A percentile compares a stretch with the other conserved stretches of the same genome.
Evolutionary conservation across 805 yeast genomes (phyloP).

Genomic region (Kluyveromyces dobzhanskii): DNA sequence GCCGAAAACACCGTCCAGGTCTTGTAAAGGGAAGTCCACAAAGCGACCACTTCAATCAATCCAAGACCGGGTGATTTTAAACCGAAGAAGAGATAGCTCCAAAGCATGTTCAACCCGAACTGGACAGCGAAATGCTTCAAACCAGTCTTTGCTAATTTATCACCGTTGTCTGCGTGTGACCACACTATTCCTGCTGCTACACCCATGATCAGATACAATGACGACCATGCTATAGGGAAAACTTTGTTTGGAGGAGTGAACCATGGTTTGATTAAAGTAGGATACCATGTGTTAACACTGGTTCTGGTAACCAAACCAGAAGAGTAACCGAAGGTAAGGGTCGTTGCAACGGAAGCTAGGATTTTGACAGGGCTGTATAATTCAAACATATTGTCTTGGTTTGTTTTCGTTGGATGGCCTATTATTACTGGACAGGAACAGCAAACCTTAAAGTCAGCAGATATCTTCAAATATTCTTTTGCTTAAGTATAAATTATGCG

Average conservation of each 20-base stretch:
- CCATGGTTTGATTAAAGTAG: constrained; percentile 3
- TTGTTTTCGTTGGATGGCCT: too few relatives aligned
- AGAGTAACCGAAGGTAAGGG: not conserved
- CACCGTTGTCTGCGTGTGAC: not conserved
- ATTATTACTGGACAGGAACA: too few relatives aligned
- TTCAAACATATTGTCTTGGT: not conserved
- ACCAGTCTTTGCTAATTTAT: not conserved
- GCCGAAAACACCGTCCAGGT: constrained; percentile 1
- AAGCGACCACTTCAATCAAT: not conserved
- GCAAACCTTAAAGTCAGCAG: too few relatives aligned
- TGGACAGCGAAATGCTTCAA: constrained; percentile 1
- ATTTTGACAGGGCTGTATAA: constrained; percentile 2
- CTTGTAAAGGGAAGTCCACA: constrained; percentile 2
- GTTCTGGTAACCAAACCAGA: constrained; percentile 4
- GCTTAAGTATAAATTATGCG: too few relatives aligned
- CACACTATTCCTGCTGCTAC: constrained; percentile 1
- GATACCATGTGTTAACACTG: constrained; percentile 4
- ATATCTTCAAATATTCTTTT: too few relatives aligned
- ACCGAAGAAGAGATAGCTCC: constrained; percentile 4
- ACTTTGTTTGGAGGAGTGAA: constrained; percentile 3
- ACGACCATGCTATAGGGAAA: constrained; percentile 2
- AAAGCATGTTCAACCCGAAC: constrained; percentile 3
- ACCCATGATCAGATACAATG: constrained; percentile 3
- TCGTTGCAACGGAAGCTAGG: not conserved
- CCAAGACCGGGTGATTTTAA: not conserved